Evolutionary conservation across 768 basidiomycete species (phyloP), one percentile per base, ranked within the genome.

Genomic region (Tricholoma matsutake): DNA sequence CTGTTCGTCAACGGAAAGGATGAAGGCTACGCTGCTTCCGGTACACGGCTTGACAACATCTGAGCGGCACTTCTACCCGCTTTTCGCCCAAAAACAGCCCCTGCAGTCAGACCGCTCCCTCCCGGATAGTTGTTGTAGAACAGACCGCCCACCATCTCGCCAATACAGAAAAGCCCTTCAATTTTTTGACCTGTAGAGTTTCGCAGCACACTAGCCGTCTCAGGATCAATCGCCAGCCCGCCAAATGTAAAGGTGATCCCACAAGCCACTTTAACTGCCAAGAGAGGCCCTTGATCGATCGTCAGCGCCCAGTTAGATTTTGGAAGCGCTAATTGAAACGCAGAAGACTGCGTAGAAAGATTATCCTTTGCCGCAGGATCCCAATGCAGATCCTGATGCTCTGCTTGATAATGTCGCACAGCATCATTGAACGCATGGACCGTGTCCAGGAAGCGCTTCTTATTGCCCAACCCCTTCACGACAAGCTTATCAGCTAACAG

Each of bases 191-290:
- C 78, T 1, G 72, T 78, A 54, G 68, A 65, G 28, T 76, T 76
- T 0, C 77, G 78, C 1, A 87, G 53, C 6, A 89, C 86, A 1
- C 70, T 79, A 9, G 83, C 79, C 0, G 82, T 85, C 14, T 74
- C 66, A 0, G 85, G 79, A 64, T 88, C 81, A 62, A 89, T 82
- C 0, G 79, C 82, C 2, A 89, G 69, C 1, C 88, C 88, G 0
- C 88, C 87, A 73, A 88, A 89, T 1, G 86, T 89, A 73, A 88
- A 90, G 1, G 88, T 89, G 57, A 88, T 81, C 6, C 87, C 88
- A 72, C 87, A 88, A 0, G 83, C 75, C 7, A 89, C 84, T 65
- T 85, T 87, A 32, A 89, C 84, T 2, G 87, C 87, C 68, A 88
- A 73, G 64, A 86, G 86, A 0, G 86, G 86, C 11, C 75, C 69